Conservation (phyloP, 2,329 filamentous ascomycete genomes). For the Colletotrichum theobromicola region DNA sequence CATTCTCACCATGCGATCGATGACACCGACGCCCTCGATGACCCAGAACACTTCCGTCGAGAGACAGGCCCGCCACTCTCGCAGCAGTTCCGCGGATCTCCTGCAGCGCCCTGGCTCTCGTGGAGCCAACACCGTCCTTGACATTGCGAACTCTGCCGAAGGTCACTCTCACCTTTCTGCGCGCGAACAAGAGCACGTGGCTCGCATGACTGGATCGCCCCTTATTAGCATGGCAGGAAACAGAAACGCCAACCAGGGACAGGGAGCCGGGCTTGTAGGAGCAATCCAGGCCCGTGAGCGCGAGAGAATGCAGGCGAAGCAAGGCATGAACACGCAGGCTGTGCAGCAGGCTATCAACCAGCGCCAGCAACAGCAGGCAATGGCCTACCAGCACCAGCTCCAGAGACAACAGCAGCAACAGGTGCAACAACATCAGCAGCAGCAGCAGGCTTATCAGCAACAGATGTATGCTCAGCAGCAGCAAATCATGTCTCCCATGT, state of each 20-base stretch:
- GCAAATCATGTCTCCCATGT: conserved; percentile 3
- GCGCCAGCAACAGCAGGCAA: conserved; percentile 53
- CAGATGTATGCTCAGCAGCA: conserved; percentile 32
- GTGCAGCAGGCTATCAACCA: conserved; percentile 77
- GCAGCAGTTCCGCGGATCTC: conserved; percentile 53
- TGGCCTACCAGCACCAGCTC: conserved; percentile 36
- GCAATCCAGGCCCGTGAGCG: conserved; percentile 82
- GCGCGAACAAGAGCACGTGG: conserved; percentile 87
- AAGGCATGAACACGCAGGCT: conserved; percentile 71
- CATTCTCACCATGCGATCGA: conserved; percentile 42
- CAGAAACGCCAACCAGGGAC: conserved; percentile 44
- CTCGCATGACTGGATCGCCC: conserved; percentile 78
- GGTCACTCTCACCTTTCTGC: conserved; percentile 72
- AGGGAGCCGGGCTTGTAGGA: conserved; percentile 71
- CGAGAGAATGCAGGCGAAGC: conserved; percentile 74
- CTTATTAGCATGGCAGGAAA: conserved; percentile 66
- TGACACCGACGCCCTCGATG: conserved; percentile 48
- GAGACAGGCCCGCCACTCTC: conserved; percentile 45
- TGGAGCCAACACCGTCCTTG: conserved; percentile 57
- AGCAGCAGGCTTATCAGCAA: conserved; percentile 36
- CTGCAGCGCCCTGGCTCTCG: conserved; percentile 62
- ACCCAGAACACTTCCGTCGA: conserved; percentile 47
- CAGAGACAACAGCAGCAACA: conserved; percentile 37
- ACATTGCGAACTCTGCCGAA: conserved; percentile 47
- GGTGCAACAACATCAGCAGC: conserved; percentile 36